A percentile compares a stretch with the other conserved stretches of the same genome.
phyloP scores from a whole-genome alignment of 805 yeast genomes.

The Kodamaea jinghongensis region DNA sequence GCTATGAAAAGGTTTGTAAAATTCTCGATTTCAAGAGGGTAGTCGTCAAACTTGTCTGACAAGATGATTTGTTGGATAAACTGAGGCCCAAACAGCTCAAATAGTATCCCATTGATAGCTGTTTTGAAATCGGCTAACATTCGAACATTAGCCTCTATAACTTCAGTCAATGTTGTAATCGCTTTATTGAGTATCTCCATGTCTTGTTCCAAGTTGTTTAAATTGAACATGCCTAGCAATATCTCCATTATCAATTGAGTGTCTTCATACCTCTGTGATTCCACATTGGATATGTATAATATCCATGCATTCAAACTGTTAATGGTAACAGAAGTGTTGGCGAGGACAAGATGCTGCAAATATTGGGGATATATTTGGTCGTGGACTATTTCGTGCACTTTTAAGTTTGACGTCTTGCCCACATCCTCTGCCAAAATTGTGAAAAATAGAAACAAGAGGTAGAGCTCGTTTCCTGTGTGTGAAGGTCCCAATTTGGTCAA shows the following conservation, averaged over 20 bases:
- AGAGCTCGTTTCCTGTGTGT: slow-evolving; percentile 12
- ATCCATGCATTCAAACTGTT: slow-evolving; percentile 32
- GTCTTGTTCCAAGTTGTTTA: slow-evolving; percentile 3
- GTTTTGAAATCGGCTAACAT: slow-evolving; percentile 34
- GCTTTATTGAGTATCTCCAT: slow-evolving; percentile 17
- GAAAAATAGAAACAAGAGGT: slow-evolving; percentile 30
- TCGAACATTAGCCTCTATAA: slow-evolving; percentile 45
- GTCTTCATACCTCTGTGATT: slow-evolving; percentile 27
- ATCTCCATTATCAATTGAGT: slow-evolving; percentile 23
- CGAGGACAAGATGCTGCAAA: slow-evolving; percentile 14
- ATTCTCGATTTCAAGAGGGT: slow-evolving; percentile 33
- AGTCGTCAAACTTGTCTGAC: slow-evolving; percentile 27
- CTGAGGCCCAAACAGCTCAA: slow-evolving; percentile 44
- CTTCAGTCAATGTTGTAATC: slow-evolving; percentile 39
- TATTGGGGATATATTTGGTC: slow-evolving; percentile 33
- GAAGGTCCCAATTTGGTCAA: slow-evolving; percentile 1
- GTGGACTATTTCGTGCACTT: slow-evolving; percentile 20
- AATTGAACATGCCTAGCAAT: slow-evolving; percentile 8
- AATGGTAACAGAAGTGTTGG: neutral
- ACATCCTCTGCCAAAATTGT: slow-evolving; percentile 54
- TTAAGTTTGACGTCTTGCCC: slow-evolving; percentile 21
- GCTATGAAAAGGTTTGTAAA: slow-evolving; percentile 47
- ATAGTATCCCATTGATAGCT: slow-evolving; percentile 32
- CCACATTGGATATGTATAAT: slow-evolving; percentile 34
- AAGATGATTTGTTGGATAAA: slow-evolving; percentile 36